phyloP scores from a whole-genome alignment of 108 stramenopile genomes.

The Cyclotella sp. region DNA sequence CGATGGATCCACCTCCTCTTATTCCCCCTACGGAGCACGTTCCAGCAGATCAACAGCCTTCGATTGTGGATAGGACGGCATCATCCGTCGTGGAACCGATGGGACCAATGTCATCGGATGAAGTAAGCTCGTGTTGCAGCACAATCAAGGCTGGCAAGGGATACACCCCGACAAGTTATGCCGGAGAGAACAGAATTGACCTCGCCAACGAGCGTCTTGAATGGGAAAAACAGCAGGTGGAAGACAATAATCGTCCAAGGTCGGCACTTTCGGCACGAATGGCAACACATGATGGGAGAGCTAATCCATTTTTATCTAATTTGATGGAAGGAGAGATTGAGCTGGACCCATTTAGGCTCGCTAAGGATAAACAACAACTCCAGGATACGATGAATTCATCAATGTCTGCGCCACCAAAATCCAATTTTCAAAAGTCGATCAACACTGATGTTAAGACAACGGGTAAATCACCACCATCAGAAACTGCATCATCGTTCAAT shows the following conservation, averaged over 20 bases:
- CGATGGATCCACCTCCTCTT: conserved; percentile 44
- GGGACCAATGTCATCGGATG: neutral
- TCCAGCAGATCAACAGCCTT: conserved; percentile 34
- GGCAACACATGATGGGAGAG: conserved; percentile 25
- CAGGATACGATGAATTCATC: conserved; percentile 50
- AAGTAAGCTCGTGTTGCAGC: conserved; percentile 5
- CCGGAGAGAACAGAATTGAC: conserved; percentile 38
- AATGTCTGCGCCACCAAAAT: conserved; percentile 13
- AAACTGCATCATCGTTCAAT: neutral
- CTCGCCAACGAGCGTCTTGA: conserved; percentile 52
- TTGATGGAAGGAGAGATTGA: conserved; percentile 20
- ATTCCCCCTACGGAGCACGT: conserved; percentile 28
- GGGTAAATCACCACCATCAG: neutral
- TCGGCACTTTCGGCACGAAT: conserved; percentile 65
- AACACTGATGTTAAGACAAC: neutral
- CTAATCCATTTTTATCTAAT: conserved; percentile 27
- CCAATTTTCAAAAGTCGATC: conserved; percentile 5
- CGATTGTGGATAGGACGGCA: conserved; percentile 8
- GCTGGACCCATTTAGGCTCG: conserved; percentile 31
- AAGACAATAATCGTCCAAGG: conserved; percentile 27
- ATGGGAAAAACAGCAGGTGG: conserved; percentile 60
- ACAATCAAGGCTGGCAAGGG: conserved; percentile 34
- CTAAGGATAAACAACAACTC: conserved; percentile 53
- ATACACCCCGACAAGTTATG: conserved; percentile 29
- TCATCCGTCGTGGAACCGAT: neutral